Base-by-base conservation (phyloP, 768 basidiomycete genomes). In the Naganishia antarctica region DNA sequence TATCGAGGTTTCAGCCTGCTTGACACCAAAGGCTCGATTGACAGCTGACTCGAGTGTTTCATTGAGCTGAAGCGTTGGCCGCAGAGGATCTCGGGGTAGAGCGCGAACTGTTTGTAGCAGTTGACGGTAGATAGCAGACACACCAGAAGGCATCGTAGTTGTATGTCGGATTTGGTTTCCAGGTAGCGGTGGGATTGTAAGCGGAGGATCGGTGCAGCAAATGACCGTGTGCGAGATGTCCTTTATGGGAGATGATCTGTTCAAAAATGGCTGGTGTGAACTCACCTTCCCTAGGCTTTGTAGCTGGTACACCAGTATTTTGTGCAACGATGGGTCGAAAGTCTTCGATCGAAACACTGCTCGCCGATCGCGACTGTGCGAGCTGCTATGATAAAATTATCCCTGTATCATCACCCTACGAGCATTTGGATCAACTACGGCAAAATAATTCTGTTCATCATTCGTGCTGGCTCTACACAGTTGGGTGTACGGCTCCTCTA, bases 1-100 rank as follows among this genome's bases (percentile, higher is more conserved):
- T 21, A 21, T 23, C 34, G 37, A 21, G 7, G 53, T 57, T 34
- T 12, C 53, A 21, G 25, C 53, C 18, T 57, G 53, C 53, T 57
- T 57, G 53, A 57, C 31, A 15, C 53, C 53, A 21, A 66, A 60
- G n/a, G 59, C 49, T 16, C 73, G 65, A 16, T 66, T 53, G 26
- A 72, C 66, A 37, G 74, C 70, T 6, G 60, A 44, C 53, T 74
- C 71, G 21, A 77, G 59, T 4, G 76, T 73, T 21, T 72, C 68
- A 7, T 69, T 69, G 2, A 77, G 66, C 64, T 77, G 76, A 4
- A 70, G 66, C 15, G 66, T 57, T 46, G 66, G 72, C 28, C 69
- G 66, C 25, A 75, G 57, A 11, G 76, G 74, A 16, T 73, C 71
- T 26, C 70, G 50, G 18, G 76, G 74, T 25, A 77, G 61, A n/a